phyloP scores from a whole-genome alignment of 176 grass and related monocot genomes.

The Triticum monococcum region DNA sequence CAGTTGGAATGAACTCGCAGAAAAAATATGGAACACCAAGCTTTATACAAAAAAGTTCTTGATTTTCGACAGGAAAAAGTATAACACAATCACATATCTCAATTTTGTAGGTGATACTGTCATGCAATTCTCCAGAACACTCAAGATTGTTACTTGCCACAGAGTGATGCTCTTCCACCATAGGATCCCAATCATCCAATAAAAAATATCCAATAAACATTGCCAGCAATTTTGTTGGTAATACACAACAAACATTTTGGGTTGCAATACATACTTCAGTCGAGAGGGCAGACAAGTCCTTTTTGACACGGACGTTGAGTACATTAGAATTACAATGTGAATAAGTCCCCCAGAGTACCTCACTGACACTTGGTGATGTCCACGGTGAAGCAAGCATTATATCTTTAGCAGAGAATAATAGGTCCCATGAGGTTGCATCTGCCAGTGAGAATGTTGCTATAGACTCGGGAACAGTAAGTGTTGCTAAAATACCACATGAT shows the following conservation, averaged over 20 bases:
- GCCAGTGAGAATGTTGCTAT: slow-evolving; percentile 49
- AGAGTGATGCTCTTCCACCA: slow-evolving; percentile 46
- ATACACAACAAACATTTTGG: slow-evolving; percentile 86
- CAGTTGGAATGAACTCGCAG: slow-evolving; percentile 58
- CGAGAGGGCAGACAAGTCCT: slow-evolving; percentile 38
- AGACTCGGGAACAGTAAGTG: slow-evolving; percentile 55
- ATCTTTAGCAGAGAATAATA: slow-evolving; percentile 60
- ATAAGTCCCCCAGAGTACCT: slow-evolving; percentile 63
- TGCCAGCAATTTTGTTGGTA: slow-evolving; percentile 70
- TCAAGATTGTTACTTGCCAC: slow-evolving; percentile 40
- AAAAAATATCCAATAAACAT: slow-evolving; percentile 88
- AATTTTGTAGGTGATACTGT: slow-evolving; percentile 64
- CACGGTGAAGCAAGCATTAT: slow-evolving; percentile 65
- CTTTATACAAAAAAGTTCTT: slow-evolving; percentile 57
- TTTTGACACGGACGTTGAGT: slow-evolving; percentile 71
- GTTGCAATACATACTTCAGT: slow-evolving; percentile 69
- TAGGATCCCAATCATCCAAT: slow-evolving; percentile 76
- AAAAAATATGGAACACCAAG: slow-evolving; percentile 68
- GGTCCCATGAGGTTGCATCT: slow-evolving; percentile 60
- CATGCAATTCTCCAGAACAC: slow-evolving; percentile 25
- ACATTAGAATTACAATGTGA: slow-evolving; percentile 49
- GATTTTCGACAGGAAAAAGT: slow-evolving; percentile 74
- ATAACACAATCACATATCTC: slow-evolving; percentile 78
- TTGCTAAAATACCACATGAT: slow-evolving; percentile 68
- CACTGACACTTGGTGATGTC: slow-evolving; percentile 53